Base-by-base conservation (phyloP, 2,329 filamentous ascomycete genomes). In the Emericellopsis cladophorae region DNA sequence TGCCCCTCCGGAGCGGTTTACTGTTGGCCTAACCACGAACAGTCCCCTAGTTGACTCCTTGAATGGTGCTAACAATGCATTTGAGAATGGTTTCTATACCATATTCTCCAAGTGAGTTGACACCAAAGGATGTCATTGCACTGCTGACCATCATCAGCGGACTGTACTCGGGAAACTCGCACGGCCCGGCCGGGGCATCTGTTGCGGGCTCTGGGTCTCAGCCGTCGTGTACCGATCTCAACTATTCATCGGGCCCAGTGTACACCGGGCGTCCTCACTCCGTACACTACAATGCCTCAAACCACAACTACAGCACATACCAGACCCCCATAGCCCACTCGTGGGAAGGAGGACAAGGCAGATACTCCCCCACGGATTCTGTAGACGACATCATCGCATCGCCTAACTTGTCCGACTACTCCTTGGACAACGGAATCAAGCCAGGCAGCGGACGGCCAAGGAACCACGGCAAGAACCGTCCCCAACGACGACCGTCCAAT, bases 401-500 rank as follows among this genome's bases (percentile, higher is more conserved):
- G 15, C 70, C 74, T 23, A 73, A 69, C 54, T 53, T 76, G 7
- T 76, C 73, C n/a, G 77, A 81, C 48, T 75, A 75, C 51, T 70
- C 70, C 6, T 55, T 74, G 48, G 76, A 81, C 40, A 68, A 70
- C 49, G 62, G 63, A 39, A 61, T 64, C 36, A 58, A 60, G 35
- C 29, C 26, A 21, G 37, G 21, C 31, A 40, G 38, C 15, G 29
- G 22, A 34, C 32, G 50, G 21, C 12, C 33, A 32, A 41, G 37
- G 14, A 31, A 14, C 34, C 60, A 59, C 38, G 62, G 64, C 39
- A 74, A 74, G 52, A 59, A 62, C 40, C 65, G 69, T 33, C 64
- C 72, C 14, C 80, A 84, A 54, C 72, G 83, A 50, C 74, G 82
- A 24, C 78, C 84, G 22, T 85, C 82, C 34, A 89, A 89, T 64